Evolutionary conservation across 805 yeast species (phyloP).

Genomic region (Wickerhamiella siamensis): DNA sequence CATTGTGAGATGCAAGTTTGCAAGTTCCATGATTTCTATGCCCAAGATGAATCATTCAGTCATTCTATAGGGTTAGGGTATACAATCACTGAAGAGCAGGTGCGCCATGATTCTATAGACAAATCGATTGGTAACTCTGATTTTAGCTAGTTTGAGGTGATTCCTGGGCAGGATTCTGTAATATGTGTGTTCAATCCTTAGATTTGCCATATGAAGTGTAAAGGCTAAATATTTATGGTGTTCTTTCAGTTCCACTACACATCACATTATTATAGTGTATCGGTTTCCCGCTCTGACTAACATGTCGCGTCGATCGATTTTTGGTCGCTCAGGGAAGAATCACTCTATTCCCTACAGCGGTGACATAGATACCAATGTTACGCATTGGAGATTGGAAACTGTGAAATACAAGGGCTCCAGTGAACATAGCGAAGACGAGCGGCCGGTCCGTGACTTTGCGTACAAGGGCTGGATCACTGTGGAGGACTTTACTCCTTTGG

Average conservation of each 20-base stretch:
- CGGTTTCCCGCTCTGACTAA: too few relatives aligned
- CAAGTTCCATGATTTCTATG: background rate
- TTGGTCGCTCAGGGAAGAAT: constrained; percentile 10
- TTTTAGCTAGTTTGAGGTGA: too few relatives aligned
- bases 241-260: too few relatives aligned
- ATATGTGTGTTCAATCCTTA: too few relatives aligned
- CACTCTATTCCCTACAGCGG: constrained; percentile 18
- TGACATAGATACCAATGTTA: constrained; percentile 14
- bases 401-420: background rate
- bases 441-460: background rate
- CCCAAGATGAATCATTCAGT: background rate
- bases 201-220: too few relatives aligned
- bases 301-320: constrained; percentile 17
- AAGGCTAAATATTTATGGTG: too few relatives aligned
- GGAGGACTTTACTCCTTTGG: constrained; percentile 15
- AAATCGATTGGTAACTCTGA: too few relatives aligned
- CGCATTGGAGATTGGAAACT: constrained; percentile 13
- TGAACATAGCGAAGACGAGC: background rate
- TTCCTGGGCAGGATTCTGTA: too few relatives aligned
- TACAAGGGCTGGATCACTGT: constrained; percentile 14
- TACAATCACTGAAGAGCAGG: too few relatives aligned
- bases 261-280: too few relatives aligned
- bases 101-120: too few relatives aligned
- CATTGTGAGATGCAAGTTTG: background rate
- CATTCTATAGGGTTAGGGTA: too few relatives aligned